Conservation (phyloP, 2,329 filamentous ascomycete species). For the Pseudogymnoascus sp. region DNA sequence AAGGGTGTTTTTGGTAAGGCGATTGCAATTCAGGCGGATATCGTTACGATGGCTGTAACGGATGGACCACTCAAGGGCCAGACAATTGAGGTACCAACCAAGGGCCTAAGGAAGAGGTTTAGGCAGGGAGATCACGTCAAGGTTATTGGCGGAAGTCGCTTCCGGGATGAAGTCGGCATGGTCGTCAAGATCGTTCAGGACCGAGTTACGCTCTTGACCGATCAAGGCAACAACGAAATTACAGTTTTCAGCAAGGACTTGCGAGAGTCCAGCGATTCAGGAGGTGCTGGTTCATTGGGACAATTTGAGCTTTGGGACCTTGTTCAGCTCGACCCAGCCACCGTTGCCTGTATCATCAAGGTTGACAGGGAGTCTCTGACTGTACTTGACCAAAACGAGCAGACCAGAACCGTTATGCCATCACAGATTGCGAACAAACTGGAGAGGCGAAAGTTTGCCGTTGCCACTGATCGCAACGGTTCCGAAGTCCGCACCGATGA, state of each 20-base stretch:
- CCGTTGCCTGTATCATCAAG: slow-evolving; percentile 88
- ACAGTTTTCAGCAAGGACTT: slow-evolving; percentile 98
- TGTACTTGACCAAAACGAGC: slow-evolving; percentile 84
- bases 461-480: slow-evolving; percentile 87
- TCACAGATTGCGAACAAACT: slow-evolving; percentile 90
- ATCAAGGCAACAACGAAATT: slow-evolving; percentile 87
- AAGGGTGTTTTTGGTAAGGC: slow-evolving; percentile 83
- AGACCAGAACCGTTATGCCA: slow-evolving; percentile 73
- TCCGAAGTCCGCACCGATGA: slow-evolving; percentile 90
- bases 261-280: slow-evolving; percentile 85
- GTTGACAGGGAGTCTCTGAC: slow-evolving; percentile 89
- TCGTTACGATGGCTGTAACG: slow-evolving; percentile 79
- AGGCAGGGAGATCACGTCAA: slow-evolving; percentile 94
- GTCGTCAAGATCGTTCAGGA: slow-evolving; percentile 91
- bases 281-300: slow-evolving; percentile 74
- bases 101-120: slow-evolving; percentile 88
- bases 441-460: slow-evolving; percentile 71
- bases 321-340: slow-evolving; percentile 86
- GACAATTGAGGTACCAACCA: slow-evolving; percentile 84
- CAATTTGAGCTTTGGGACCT: slow-evolving; percentile 90
- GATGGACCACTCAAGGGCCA: slow-evolving; percentile 78
- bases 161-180: slow-evolving; percentile 92
- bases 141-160: slow-evolving; percentile 92
- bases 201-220: slow-evolving; percentile 83
- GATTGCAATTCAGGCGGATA: slow-evolving; percentile 79